Evolutionary conservation across 176 grass and related monocot genomes (phyloP), one percentile per base, ranked within the genome.

Genomic region (Poa pratensis): DNA sequence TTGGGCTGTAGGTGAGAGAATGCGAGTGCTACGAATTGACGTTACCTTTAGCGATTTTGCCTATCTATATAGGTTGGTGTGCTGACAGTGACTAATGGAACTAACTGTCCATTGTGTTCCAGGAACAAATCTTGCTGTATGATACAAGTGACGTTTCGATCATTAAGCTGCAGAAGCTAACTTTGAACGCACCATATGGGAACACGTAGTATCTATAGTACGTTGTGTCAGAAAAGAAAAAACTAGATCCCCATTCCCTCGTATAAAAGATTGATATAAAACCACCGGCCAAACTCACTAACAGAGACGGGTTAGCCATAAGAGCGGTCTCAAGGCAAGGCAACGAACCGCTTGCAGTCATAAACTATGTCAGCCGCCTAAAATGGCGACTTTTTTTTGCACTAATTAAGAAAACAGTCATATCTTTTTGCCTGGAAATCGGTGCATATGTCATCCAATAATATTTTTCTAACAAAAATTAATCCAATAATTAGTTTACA

Each of bases 61-160:
- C 69, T 73, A 48, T 49, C 72, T 28, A 32, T 52, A 9, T 50
- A 52, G 72, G 46, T 75, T 75, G 72, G 1, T 75, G 4, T 30
- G 72, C 46, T 10, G 72, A 75, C 48, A 52, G 46, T 30, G 72
- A 52, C 72, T 5, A 50, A 10, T 16, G 0, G 48, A 75, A 75
- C 72, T 52, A 75, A 75, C 49, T 52, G 3, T 75, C 48, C 72
- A 75, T 75, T 6, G 72, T 75, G 16, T 20, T 32, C 9, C 48
- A 11, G 72, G 48, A 32, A 49, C 7, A 17, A 75, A 51, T 75
- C 72, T 75, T 52, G 72, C 72, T 75, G 72, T 75, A 32, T 27
- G 45, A 75, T 52, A 9, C 72, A 75, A 52, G 72, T 75, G 46
- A 52, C 1, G 72, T 75, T 30, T 52, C 15, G 7, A 75, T 52